Percentiles rank a stretch among this genome's conserved stretches.
phyloP scores from a whole-genome alignment of 345 rosid genomes.

The Clausena lansium region DNA sequence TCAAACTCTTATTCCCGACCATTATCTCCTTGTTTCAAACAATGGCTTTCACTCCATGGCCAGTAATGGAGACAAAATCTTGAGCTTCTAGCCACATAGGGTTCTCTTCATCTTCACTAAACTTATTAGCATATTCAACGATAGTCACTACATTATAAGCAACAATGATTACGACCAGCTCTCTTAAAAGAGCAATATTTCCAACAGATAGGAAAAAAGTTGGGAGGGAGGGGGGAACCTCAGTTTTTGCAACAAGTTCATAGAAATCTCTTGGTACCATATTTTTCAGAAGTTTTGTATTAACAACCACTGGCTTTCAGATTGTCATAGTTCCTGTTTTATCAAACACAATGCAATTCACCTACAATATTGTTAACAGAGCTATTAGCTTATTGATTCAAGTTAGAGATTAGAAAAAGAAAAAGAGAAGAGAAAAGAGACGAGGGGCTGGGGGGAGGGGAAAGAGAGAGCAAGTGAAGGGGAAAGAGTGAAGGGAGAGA shows the following conservation, averaged over 20 bases:
- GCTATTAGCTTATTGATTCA: neutral
- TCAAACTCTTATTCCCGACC: slow-evolving; percentile 81
- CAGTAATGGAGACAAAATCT: slow-evolving; percentile 71
- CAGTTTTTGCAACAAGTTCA: slow-evolving; percentile 78
- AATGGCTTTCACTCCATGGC: slow-evolving; percentile 80
- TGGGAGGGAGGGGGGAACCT: no score
- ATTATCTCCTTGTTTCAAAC: slow-evolving; percentile 61
- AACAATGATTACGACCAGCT: neutral
- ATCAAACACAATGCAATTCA: slow-evolving; percentile 87
- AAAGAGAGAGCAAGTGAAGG: no score
- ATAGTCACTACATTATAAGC: slow-evolving; percentile 2
- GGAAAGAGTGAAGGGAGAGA: fast-evolving
- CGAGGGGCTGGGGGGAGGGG: no score
- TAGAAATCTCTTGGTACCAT: slow-evolving; percentile 76
- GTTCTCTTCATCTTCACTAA: slow-evolving; percentile 73
- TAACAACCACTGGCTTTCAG: slow-evolving; percentile 89
- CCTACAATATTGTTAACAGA: slow-evolving; percentile 36
- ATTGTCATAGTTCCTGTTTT: slow-evolving; percentile 94
- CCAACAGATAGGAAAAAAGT: neutral
- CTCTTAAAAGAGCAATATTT: no score
- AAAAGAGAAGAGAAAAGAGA: no score
- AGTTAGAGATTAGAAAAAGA: no score
- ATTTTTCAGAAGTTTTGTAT: slow-evolving; percentile 63
- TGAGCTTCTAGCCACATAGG: slow-evolving; percentile 80
- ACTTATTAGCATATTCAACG: slow-evolving; percentile 76